Conservation (phyloP, 2,329 filamentous ascomycete species). For the Diaporthe citriasiana region DNA sequence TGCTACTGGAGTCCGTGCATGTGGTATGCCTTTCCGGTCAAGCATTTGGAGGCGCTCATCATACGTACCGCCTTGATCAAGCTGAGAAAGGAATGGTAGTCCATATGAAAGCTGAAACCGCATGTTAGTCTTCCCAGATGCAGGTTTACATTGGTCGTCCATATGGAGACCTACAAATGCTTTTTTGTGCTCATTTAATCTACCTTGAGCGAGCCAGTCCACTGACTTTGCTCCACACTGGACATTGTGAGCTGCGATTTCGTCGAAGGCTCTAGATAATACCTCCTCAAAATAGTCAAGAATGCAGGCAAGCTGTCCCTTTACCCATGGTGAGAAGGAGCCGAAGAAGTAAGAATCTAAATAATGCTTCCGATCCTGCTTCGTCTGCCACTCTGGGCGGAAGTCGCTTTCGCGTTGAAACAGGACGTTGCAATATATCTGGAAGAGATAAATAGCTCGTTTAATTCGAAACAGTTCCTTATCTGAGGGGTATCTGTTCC, state of each 20-base stretch:
- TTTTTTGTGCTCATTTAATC: too few species aligned
- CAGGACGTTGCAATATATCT: constrained; percentile 11
- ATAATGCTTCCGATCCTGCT: background rate
- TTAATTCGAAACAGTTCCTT: background rate
- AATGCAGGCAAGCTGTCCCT: constrained; percentile 29
- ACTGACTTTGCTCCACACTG: background rate
- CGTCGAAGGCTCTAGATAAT: background rate
- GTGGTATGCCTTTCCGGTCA: background rate
- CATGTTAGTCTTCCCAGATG: background rate
- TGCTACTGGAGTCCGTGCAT: background rate
- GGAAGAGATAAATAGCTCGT: constrained; percentile 19
- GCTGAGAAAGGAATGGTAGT: constrained; percentile 6
- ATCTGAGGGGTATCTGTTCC: background rate
- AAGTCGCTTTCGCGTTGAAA: background rate
- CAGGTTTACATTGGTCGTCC: background rate
- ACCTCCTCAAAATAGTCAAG: constrained; percentile 14
- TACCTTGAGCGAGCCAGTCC: too few species aligned
- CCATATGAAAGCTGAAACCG: background rate
- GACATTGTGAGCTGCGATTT: constrained; percentile 4
- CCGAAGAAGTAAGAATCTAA: background rate
- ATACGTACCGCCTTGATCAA: background rate
- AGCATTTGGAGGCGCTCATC: background rate
- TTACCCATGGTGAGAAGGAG: background rate
- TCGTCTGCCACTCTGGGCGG: background rate
- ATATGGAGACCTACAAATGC: constrained; percentile 1